Evolutionary conservation across 192 early-diverging fungal species (phyloP).

Genomic region (Umbelopsis sp.): DNA sequence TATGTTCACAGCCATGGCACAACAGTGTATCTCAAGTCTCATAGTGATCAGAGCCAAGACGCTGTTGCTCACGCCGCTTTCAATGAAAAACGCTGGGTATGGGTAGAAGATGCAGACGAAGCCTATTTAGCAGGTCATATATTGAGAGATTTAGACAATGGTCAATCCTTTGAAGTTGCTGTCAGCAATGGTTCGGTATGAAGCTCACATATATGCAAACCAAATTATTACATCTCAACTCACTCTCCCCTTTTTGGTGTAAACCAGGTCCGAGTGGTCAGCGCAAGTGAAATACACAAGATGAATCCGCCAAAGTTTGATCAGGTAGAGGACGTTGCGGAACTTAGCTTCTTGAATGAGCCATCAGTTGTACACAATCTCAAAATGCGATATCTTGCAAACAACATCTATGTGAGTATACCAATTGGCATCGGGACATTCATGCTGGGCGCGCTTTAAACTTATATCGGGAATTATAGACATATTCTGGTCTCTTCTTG

Average conservation of each 20-base stretch:
- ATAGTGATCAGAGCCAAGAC: conserved; percentile 49
- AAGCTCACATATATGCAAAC: neutral
- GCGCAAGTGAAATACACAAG: conserved; percentile 84
- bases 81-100: conserved; percentile 96
- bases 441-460: neutral
- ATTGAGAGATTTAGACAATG: conserved; percentile 56
- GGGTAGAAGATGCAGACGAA: conserved; percentile 91
- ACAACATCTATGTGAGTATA: conserved; percentile 86
- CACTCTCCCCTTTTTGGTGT: neutral
- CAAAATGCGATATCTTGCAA: conserved; percentile 83
- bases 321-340: conserved; percentile 98
- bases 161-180: conserved; percentile 73
- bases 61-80: conserved; percentile 78
- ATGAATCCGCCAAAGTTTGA: conserved; percentile 99
- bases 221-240: neutral
- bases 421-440: neutral
- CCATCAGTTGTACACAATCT: conserved; percentile 99
- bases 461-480: conserved; percentile 49
- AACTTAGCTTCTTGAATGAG: conserved; percentile 95
- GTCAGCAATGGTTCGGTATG: conserved; percentile 78
- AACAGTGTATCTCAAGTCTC: conserved; percentile 27
- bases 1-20: conserved; percentile 40
- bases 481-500: conserved; percentile 98
- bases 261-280: conserved; percentile 65
- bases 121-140: conserved; percentile 90